Evolutionary conservation across 129 eudicot genomes (phyloP), one percentile per base, ranked within the genome.

Genomic region (Escallonia herrerae): DNA sequence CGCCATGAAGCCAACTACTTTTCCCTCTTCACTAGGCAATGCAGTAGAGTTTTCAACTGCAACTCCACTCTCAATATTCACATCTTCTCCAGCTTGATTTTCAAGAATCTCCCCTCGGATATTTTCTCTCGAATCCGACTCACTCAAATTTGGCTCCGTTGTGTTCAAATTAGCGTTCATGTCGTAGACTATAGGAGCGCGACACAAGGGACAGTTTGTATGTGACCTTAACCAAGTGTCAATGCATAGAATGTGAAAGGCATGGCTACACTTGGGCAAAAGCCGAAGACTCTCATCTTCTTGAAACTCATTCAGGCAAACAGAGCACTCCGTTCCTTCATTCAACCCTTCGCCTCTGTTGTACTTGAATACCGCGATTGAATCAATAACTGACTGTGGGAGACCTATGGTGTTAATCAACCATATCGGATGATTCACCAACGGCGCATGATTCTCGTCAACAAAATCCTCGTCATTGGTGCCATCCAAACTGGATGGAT

Each of bases 191-290:
- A 88, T 61, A 2, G 87, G 86, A 37, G 96, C 86, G 11, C 96
- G 87, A 78, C 96, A 88, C 45, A 88, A 48, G 1, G 96, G 96
- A 39, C 96, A 88, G 13, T 73, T 85, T 72, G 69, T 82, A 64
- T 88, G 93, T 5, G 93, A 80, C 43, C 85, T 73, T 1, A 88
- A 65, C 93, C 96, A 88, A 15, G 87, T 84, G 73, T 88, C 96
- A 8, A 88, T 82, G 80, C 96, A 88, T 14, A 70, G 15, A 51
- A 88, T 74, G 71, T 88, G 96, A 82, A 88, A 88, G 42, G 93
- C 96, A 48, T 88, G 96, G 54, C 80, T 82, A 44, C 90, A 85
- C 66, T 82, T 82, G 2, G 85, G 90, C 74, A 88, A 73, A 70
- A 89, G 80, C 76, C 90, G 58, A n/a, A 85, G 81, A 59, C 68